Conservation (phyloP, 352 stramenopile species). For the Globisporangium orthogonon region DNA sequence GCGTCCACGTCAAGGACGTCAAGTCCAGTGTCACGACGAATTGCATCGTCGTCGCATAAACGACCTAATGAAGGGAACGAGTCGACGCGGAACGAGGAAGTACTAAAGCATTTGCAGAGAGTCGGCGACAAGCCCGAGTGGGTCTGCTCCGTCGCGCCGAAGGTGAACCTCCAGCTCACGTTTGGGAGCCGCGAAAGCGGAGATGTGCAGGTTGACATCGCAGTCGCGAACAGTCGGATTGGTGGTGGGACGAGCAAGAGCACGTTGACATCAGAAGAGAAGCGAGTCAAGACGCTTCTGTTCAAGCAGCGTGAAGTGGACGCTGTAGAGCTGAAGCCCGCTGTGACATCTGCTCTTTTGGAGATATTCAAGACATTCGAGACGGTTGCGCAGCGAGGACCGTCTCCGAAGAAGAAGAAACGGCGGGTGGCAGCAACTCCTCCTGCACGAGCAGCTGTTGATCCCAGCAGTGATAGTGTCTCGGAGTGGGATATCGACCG, state of each 20-base stretch:
- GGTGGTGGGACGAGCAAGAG: constrained; percentile 4
- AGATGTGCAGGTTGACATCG: constrained; percentile 8
- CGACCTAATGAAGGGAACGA: constrained; percentile 2
- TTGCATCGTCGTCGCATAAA: not conserved
- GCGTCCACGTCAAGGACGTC: constrained; percentile 7
- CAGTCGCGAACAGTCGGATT: constrained; percentile 5
- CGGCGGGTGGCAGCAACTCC: constrained; percentile 19
- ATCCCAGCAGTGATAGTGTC: not conserved
- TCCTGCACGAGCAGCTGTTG: not conserved
- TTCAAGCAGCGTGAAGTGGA: constrained; percentile 14
- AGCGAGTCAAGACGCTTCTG: not conserved
- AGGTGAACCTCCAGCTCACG: constrained; percentile 36
- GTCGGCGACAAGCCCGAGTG: constrained; percentile 24
- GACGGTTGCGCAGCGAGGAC: not conserved
- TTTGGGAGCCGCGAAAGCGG: constrained; percentile 30
- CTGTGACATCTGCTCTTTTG: constrained; percentile 18
- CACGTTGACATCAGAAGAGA: constrained; percentile 1
- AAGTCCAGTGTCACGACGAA: constrained; percentile 8
- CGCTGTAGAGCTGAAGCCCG: constrained; percentile 20
- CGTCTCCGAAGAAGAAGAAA: constrained; percentile 50
- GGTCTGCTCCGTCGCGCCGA: constrained; percentile 28
- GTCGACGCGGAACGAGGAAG: constrained; percentile 3
- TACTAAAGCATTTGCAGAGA: constrained; percentile 19
- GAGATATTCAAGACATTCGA: constrained; percentile 42
- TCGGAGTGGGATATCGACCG: constrained; percentile 54